A percentile compares a stretch with the other conserved stretches of the same genome.
phyloP scores from a whole-genome alignment of 2,329 filamentous ascomycete species.

The Stylonectria norvegica region DNA sequence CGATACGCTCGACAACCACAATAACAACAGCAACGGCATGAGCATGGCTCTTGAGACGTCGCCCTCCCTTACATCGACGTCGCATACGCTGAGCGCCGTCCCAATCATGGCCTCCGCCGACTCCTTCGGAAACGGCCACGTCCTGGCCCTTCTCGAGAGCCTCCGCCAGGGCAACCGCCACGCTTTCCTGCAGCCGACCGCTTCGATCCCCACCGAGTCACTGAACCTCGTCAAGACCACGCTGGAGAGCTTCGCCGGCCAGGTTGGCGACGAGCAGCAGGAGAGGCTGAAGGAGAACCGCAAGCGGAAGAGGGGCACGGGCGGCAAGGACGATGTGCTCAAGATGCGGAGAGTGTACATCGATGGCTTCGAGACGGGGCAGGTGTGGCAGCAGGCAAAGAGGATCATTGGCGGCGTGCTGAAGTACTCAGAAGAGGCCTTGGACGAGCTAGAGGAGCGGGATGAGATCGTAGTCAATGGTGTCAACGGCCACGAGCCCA shows the following conservation, averaged over 20 bases:
- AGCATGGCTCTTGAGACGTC: slow-evolving; percentile 43
- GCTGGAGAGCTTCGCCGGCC: slow-evolving; percentile 72
- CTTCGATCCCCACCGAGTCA: slow-evolving; percentile 64
- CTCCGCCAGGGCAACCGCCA: slow-evolving; percentile 62
- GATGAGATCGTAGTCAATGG: slow-evolving; percentile 41
- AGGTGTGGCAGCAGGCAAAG: slow-evolving; percentile 92
- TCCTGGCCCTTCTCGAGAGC: slow-evolving; percentile 53
- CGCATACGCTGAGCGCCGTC: slow-evolving; percentile 57
- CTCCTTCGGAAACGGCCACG: slow-evolving; percentile 34
- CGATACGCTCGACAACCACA: no score
- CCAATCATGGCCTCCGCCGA: slow-evolving; percentile 41
- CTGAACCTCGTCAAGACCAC: slow-evolving; percentile 75
- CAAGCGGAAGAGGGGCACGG: slow-evolving; percentile 70
- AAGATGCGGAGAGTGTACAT: slow-evolving; percentile 81
- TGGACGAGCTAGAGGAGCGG: slow-evolving; percentile 48
- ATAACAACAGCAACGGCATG: slow-evolving; percentile 13
- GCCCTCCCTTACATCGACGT: slow-evolving; percentile 62
- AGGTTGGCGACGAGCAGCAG: slow-evolving; percentile 70
- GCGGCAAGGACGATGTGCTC: slow-evolving; percentile 52
- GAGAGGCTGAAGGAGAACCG: slow-evolving; percentile 65
- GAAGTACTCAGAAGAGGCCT: slow-evolving; percentile 44
- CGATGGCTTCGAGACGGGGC: slow-evolving; percentile 80
- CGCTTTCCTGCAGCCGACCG: slow-evolving; percentile 70
- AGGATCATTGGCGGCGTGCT: slow-evolving; percentile 66
- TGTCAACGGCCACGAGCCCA: slow-evolving; percentile 32